A percentile compares a stretch with the other conserved stretches of the same genome.
These are phyloP conservation scores for Nannochloropsis gaditana DNA, from an alignment of 108 stramenopile genomes.

Conservation along the genomic window DNA sequence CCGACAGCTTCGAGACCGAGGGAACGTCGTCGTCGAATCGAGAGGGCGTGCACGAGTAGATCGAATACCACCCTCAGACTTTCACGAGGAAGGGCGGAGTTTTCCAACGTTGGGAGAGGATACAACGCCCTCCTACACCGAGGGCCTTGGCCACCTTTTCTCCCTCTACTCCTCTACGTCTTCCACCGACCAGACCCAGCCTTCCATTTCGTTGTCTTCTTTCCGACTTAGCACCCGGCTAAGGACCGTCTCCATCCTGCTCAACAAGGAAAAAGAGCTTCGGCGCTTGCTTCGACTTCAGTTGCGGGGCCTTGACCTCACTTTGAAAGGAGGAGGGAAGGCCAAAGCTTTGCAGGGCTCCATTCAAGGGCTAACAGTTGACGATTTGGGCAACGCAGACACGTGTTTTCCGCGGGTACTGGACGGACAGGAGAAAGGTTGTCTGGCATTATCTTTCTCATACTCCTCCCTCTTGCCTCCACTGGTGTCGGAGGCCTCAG, in stretches of 20 bases:
- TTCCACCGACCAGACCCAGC: neutral
- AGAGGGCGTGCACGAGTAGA: no score
- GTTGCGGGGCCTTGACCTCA: constrained; percentile 22
- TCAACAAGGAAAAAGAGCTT: constrained; percentile 41
- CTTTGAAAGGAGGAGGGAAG: constrained; percentile 21
- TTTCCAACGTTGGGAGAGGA: neutral
- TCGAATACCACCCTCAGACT: no score
- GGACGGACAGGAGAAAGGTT: neutral
- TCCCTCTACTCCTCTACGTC: constrained; percentile 9
- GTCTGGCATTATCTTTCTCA: neutral
- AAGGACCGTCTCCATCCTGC: constrained; percentile 2
- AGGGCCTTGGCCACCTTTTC: neutral
- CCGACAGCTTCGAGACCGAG: neutral
- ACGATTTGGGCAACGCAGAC: neutral
- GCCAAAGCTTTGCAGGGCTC: neutral
- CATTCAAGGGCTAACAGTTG: neutral
- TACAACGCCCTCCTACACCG: neutral
- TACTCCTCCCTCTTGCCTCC: neutral
- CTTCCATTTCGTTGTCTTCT: neutral
- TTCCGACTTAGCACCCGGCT: neutral
- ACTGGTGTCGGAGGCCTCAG: neutral
- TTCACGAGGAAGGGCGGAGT: neutral
- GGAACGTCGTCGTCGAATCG: neutral
- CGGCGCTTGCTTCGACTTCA: constrained; percentile 25
- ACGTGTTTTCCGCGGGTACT: neutral